These are phyloP conservation scores for Trichomonas gallinae DNA, from an alignment of 208 protist genomes.

Conservation along the genomic window DNA sequence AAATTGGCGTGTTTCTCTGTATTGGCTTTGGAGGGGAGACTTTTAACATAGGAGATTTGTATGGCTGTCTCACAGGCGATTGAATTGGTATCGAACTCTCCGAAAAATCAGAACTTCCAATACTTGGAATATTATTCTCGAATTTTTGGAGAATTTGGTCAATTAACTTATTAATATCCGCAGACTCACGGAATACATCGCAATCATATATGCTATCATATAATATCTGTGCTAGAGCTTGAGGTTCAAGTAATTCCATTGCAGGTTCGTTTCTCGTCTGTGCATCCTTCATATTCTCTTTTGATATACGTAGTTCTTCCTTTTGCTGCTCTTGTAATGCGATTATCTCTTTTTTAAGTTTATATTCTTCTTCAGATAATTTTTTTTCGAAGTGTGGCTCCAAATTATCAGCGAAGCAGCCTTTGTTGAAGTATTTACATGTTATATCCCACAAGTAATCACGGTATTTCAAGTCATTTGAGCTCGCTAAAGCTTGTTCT, in stretches of 20 bases:
- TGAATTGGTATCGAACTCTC: neutral
- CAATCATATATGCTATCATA: neutral
- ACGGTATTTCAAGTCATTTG: neutral
- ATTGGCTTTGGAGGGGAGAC: neutral
- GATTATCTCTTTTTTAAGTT: neutral
- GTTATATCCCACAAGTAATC: neutral
- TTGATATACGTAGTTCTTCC: neutral
- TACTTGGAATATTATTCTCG: neutral
- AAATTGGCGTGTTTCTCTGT: neutral
- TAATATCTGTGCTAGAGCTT: neutral
- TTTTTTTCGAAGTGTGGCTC: neutral
- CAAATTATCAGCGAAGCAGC: neutral
- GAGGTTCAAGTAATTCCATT: neutral
- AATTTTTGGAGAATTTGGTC: neutral
- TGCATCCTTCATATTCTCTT: neutral
- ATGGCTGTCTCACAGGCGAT: neutral
- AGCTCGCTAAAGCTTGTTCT: neutral
- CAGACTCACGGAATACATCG: neutral
- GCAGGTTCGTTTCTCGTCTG: neutral
- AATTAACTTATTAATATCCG: neutral
- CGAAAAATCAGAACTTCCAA: neutral
- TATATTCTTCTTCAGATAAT: neutral
- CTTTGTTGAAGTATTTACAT: neutral
- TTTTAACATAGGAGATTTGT: neutral
- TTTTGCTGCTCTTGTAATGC: neutral